Conservation (phyloP, 208 protist genomes). For the Vickermania ingenoplastis region DNA sequence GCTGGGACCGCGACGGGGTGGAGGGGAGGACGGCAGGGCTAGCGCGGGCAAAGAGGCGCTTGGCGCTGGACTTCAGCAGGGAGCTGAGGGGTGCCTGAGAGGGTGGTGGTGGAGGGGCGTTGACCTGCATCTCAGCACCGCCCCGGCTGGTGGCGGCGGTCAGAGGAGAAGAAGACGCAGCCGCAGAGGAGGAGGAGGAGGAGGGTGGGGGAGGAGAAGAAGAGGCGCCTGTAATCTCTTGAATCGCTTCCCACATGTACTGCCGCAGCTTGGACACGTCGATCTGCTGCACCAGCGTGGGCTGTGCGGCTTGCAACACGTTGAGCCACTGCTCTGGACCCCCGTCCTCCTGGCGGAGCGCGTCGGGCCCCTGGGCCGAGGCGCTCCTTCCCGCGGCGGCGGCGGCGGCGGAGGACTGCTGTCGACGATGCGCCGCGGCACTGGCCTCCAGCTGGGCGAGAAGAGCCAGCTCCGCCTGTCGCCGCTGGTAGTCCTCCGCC, state of each 20-base stretch:
- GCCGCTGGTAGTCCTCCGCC: slow-evolving; percentile 17
- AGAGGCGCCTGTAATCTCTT: slow-evolving; percentile 19
- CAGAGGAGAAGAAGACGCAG: too few species aligned
- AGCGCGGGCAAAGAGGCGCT: too few species aligned
- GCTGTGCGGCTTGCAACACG: slow-evolving; percentile 47
- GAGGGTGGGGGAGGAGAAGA: too few species aligned
- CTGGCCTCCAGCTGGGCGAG: slow-evolving; percentile 31
- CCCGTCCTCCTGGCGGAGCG: slow-evolving; percentile 5
- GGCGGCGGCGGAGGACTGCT: slow-evolving; percentile 7
- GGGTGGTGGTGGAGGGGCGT: background rate
- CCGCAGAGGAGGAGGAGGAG: too few species aligned
- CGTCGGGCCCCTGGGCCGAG: background rate
- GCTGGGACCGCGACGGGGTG: too few species aligned
- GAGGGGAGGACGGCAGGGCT: too few species aligned
- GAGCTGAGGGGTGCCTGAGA: too few species aligned
- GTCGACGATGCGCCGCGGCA: slow-evolving; percentile 12
- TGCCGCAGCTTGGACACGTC: slow-evolving; percentile 70
- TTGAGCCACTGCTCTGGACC: slow-evolving; percentile 27
- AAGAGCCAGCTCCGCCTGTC: slow-evolving; percentile 18
- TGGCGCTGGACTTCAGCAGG: too few species aligned
- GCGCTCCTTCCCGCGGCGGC: background rate
- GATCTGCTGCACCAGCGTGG: slow-evolving; percentile 72
- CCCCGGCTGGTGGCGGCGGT: background rate
- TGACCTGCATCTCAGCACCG: background rate
- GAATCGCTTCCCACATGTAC: slow-evolving; percentile 67